These are phyloP conservation scores for Ambrosia trifida DNA, from an alignment of 129 eudicot species.

Conservation along the genomic window DNA sequence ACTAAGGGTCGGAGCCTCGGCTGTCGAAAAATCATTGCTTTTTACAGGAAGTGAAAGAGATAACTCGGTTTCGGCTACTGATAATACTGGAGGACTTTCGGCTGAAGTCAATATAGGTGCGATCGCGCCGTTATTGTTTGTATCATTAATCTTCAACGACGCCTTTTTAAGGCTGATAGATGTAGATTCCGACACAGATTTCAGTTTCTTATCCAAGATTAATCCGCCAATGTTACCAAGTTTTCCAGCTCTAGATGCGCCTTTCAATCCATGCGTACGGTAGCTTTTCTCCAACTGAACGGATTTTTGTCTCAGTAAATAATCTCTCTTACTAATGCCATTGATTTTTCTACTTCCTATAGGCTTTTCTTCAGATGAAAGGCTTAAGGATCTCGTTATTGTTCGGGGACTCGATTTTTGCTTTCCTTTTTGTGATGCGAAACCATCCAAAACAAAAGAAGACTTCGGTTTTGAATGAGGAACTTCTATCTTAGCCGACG, in stretches of 20 bases:
- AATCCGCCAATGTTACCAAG: conserved; percentile 61
- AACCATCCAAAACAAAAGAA: conserved; percentile 36
- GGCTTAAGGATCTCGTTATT: conserved; percentile 46
- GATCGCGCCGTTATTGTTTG: conserved; percentile 32
- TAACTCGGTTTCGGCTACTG: conserved; percentile 75
- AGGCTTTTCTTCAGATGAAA: conserved; percentile 59
- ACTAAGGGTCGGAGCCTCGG: conserved; percentile 41
- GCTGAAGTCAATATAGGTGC: conserved; percentile 31
- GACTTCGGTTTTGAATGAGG: conserved; percentile 34
- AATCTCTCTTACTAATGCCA: conserved; percentile 69
- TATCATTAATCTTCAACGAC: conserved; percentile 45
- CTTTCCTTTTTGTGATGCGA: conserved; percentile 41
- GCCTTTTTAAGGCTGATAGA: conserved; percentile 49
- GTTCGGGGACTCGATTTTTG: conserved; percentile 27
- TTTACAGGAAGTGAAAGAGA: conserved; percentile 73
- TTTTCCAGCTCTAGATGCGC: conserved; percentile 63
- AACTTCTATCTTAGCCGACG: conserved; percentile 29
- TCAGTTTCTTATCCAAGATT: conserved; percentile 70
- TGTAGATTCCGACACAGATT: conserved; percentile 58
- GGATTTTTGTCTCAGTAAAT: conserved; percentile 70
- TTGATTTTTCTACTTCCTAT: conserved; percentile 56
- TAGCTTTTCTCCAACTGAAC: conserved; percentile 73
- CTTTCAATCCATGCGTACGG: conserved; percentile 70
- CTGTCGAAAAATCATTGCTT: conserved; percentile 33
- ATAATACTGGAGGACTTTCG: conserved; percentile 33